A percentile compares a stretch with the other conserved stretches of the same genome.
Evolutionary conservation across 2,329 filamentous ascomycete genomes (phyloP).

Genomic region (Colletotrichum sp.): DNA sequence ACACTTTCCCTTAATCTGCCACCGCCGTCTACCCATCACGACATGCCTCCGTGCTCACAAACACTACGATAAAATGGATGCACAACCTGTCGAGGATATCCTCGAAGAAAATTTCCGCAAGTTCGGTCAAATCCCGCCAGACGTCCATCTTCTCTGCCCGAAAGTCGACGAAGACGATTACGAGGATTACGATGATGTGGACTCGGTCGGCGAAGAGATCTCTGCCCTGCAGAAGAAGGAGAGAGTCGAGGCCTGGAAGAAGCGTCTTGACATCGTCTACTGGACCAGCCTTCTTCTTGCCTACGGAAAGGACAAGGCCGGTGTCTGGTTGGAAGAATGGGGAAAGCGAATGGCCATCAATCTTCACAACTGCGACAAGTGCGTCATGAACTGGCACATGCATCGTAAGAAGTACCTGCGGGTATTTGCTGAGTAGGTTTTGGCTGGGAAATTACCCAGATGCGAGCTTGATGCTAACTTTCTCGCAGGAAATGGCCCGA

Average conservation of each 20-base stretch:
- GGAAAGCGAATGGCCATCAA: slow-evolving; percentile 59
- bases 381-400: slow-evolving; percentile 77
- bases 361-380: slow-evolving; percentile 70
- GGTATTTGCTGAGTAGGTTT: slow-evolving; percentile 62
- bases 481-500: slow-evolving; percentile 49
- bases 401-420: slow-evolving; percentile 67
- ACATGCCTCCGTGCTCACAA: background rate
- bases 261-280: slow-evolving; percentile 66
- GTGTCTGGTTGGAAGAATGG: slow-evolving; percentile 65
- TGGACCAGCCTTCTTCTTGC: slow-evolving; percentile 73
- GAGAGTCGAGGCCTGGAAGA: slow-evolving; percentile 59
- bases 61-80: slow-evolving; percentile 36
- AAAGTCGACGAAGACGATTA: slow-evolving; percentile 66
- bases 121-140: slow-evolving; percentile 46
- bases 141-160: slow-evolving; percentile 72
- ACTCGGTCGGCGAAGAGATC: slow-evolving; percentile 39
- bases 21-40: background rate
- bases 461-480: slow-evolving; percentile 23
- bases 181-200: slow-evolving; percentile 66
- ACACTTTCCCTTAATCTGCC: background rate
- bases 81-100: slow-evolving; percentile 39
- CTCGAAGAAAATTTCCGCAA: slow-evolving; percentile 48
- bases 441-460: background rate
- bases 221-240: slow-evolving; percentile 54
- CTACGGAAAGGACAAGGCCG: slow-evolving; percentile 64